Percentiles rank a stretch among this genome's conserved stretches.
phyloP scores from a whole-genome alignment of 179 eudicot genomes.

The Beta macrorhiza region DNA sequence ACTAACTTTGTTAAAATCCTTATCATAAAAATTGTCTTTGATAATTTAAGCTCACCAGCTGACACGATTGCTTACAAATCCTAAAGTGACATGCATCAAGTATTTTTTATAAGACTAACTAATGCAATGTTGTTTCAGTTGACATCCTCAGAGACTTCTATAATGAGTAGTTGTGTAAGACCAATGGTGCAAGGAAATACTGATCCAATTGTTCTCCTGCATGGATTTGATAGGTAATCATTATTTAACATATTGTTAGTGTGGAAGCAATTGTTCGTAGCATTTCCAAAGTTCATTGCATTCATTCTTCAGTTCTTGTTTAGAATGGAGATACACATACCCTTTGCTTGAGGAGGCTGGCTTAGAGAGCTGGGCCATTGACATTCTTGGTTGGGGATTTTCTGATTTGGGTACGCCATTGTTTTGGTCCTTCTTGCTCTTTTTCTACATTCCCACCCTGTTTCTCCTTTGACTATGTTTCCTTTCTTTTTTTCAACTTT shows the following conservation, averaged over 20 bases:
- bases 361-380: conserved; percentile 82
- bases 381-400: conserved; percentile 97
- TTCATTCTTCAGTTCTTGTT: conserved; percentile 82
- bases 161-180: conserved; percentile 92
- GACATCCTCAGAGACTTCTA: conserved; percentile 36
- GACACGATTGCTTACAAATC: background rate
- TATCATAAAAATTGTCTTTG: background rate
- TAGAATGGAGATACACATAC: conserved; percentile 87
- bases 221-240: conserved; percentile 81
- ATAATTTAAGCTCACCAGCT: background rate
- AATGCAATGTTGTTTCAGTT: conserved; percentile 40
- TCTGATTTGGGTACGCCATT: conserved; percentile 69
- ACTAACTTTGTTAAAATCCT: too few species aligned
- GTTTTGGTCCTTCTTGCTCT: background rate
- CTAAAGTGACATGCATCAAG: background rate
- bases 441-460: background rate
- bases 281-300: conserved; percentile 36
- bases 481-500: background rate
- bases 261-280: background rate
- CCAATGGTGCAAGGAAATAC: conserved; percentile 44
- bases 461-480: conserved; percentile 1
- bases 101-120: background rate
- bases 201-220: conserved; percentile 81
- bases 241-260: background rate
- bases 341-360: conserved; percentile 95